Conservation (phyloP, 495 filamentous ascomycete species). For the Pyrenopolyporus hunteri region DNA sequence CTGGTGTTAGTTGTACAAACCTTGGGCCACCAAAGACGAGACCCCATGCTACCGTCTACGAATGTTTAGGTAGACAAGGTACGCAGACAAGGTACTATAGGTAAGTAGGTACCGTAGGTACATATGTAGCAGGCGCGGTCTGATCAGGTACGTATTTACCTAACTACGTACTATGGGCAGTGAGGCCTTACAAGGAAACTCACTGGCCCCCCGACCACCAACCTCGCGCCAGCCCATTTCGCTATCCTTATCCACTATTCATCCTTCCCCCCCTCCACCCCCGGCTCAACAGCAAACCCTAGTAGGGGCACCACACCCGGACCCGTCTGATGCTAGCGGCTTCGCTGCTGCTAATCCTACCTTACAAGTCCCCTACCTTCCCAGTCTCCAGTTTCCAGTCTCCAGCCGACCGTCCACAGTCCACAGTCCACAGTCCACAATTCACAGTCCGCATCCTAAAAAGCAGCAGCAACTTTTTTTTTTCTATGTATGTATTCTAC, state of each 20-base stretch:
- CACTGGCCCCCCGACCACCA: constrained; percentile 25
- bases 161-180: not conserved
- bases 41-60: constrained; percentile 28
- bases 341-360: constrained; percentile 36
- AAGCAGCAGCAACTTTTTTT: constrained; percentile 24
- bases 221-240: constrained; percentile 34
- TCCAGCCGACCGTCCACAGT: constrained; percentile 8
- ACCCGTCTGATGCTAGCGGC: constrained; percentile 38
- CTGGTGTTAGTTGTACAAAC: constrained; percentile 41
- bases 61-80: constrained; percentile 6
- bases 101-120: too few relatives aligned
- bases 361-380: too few relatives aligned
- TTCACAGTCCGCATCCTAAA: constrained; percentile 24
- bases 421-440: constrained; percentile 15
- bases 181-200: constrained; percentile 15
- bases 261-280: constrained; percentile 36
- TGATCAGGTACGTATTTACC: constrained; percentile 11
- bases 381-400: constrained; percentile 7
- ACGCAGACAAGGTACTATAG: too few relatives aligned
- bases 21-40: constrained; percentile 34
- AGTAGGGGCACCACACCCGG: constrained; percentile 40
- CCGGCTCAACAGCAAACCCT: constrained; percentile 42
- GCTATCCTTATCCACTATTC: constrained; percentile 38
- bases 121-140: too few relatives aligned
- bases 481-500: not conserved